Percentiles rank a stretch among this genome's conserved stretches.
Evolutionary conservation across 805 yeast species (phyloP).

Genomic region (Metschnikowia colocasiae): DNA sequence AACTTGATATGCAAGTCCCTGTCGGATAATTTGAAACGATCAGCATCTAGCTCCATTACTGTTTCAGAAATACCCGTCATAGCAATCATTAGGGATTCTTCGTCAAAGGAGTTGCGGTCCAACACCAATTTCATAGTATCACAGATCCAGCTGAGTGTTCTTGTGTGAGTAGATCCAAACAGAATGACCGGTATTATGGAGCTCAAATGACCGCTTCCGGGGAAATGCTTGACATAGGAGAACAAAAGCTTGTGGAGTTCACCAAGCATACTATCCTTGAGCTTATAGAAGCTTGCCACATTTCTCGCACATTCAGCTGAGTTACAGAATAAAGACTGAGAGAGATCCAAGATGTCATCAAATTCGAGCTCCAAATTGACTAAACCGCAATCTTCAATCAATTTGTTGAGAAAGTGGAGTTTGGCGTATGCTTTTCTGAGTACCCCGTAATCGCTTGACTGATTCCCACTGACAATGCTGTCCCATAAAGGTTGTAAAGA

Average conservation of each 20-base stretch:
- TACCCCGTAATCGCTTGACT: conserved; percentile 20
- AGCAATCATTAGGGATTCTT: conserved; percentile 8
- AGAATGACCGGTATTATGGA: conserved; percentile 12
- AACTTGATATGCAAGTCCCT: conserved; percentile 56
- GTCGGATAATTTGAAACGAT: conserved; percentile 63
- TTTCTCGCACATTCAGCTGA: conserved; percentile 21
- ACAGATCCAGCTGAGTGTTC: conserved; percentile 26
- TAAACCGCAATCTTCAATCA: conserved; percentile 12
- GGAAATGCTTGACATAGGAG: conserved; percentile 13
- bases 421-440: conserved; percentile 21
- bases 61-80: conserved; percentile 38
- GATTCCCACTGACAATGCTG: conserved; percentile 13
- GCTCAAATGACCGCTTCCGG: background rate
- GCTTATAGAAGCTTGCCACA: conserved; percentile 38
- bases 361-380: conserved; percentile 6
- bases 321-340: conserved; percentile 18
- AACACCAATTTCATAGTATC: conserved; percentile 18
- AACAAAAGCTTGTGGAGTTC: conserved; percentile 20
- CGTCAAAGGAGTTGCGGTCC: conserved; percentile 1
- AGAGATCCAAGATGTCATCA: conserved; percentile 20
- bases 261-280: conserved; percentile 39
- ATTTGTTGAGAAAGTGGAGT: conserved; percentile 27
- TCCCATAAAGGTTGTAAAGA: conserved; percentile 6
- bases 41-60: conserved; percentile 58
- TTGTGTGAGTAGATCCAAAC: conserved; percentile 21